These are phyloP conservation scores for Aureobasidium leucospermi DNA, from an alignment of 2,329 filamentous ascomycete genomes.

Conservation along the genomic window DNA sequence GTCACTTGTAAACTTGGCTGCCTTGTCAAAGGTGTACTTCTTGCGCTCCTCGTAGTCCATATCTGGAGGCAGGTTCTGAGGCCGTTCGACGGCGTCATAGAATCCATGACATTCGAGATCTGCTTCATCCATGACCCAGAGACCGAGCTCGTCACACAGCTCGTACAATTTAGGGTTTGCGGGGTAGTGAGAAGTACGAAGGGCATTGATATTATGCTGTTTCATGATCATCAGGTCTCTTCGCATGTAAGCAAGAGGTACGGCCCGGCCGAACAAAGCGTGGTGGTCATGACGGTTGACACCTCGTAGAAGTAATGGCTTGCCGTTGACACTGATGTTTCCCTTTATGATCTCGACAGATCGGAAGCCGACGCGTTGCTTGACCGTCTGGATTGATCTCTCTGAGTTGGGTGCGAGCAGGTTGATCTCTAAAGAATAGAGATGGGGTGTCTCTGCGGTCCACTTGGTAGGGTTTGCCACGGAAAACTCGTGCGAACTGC, in stretches of 20 bases:
- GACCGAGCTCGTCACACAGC: conserved; percentile 57
- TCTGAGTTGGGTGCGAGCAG: conserved; percentile 25
- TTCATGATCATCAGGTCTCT: conserved; percentile 62
- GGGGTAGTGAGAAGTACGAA: conserved; percentile 62
- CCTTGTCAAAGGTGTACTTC: conserved; percentile 46
- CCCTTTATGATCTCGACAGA: conserved; percentile 55
- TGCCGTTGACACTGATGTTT: conserved; percentile 56
- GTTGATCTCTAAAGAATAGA: conserved; percentile 45
- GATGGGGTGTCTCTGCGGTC: conserved; percentile 59
- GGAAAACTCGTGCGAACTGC: conserved; percentile 16
- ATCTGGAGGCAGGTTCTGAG: conserved; percentile 19
- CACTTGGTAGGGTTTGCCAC: conserved; percentile 54
- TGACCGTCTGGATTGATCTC: conserved; percentile 32
- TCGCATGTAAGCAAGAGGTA: conserved; percentile 55
- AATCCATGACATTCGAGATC: conserved; percentile 44
- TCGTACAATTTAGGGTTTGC: conserved; percentile 55
- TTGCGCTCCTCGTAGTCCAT: conserved; percentile 56
- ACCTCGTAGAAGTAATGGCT: conserved; percentile 53
- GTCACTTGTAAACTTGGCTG: conserved; percentile 53
- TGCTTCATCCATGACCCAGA: conserved; percentile 56
- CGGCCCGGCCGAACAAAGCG: conserved; percentile 53
- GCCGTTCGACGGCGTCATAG: conserved; percentile 27
- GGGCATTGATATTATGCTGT: conserved; percentile 61
- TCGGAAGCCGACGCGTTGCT: conserved; percentile 56
- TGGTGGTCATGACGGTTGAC: conserved; percentile 68